Percentiles rank a stretch among this genome's conserved stretches.
phyloP scores from a whole-genome alignment of 257 asterid species.

The Salvia hispanica region DNA sequence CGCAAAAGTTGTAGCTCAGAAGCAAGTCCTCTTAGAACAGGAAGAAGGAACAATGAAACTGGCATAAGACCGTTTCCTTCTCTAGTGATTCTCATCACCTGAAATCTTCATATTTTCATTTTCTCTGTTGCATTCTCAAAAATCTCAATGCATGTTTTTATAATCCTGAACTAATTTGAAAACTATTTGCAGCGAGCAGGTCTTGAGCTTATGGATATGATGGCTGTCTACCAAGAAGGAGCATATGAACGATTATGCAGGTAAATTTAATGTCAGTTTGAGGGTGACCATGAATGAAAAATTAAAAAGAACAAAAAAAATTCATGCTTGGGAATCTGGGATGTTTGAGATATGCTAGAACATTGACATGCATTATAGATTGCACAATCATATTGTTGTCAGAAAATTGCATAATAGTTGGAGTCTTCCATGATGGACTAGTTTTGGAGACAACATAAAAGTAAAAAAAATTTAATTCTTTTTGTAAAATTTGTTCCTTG shows the following conservation, averaged over 20 bases:
- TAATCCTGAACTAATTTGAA: slow-evolving; percentile 41
- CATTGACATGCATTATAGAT: background rate
- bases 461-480: background rate
- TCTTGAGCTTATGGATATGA: slow-evolving; percentile 99
- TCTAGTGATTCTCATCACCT: slow-evolving; percentile 23
- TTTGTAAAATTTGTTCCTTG: background rate
- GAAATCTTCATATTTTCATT: background rate
- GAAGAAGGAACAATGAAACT: background rate
- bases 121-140: slow-evolving; percentile 25
- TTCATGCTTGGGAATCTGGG: slow-evolving; percentile 6
- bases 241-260: slow-evolving; percentile 99
- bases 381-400: slow-evolving; percentile 14
- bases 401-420: background rate
- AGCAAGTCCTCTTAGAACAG: background rate
- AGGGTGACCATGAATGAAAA: slow-evolving; percentile 8
- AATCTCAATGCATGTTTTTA: background rate
- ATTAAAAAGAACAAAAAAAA: background rate
- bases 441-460: background rate
- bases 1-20: background rate
- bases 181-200: slow-evolving; percentile 87
- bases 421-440: background rate
- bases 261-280: slow-evolving; percentile 42
- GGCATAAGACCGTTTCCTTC: slow-evolving; percentile 13
- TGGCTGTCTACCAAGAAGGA: slow-evolving; percentile 99
- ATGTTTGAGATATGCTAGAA: background rate